Evolutionary conservation across 441 rosid species (phyloP).

Genomic region (Croton laevigatus): DNA sequence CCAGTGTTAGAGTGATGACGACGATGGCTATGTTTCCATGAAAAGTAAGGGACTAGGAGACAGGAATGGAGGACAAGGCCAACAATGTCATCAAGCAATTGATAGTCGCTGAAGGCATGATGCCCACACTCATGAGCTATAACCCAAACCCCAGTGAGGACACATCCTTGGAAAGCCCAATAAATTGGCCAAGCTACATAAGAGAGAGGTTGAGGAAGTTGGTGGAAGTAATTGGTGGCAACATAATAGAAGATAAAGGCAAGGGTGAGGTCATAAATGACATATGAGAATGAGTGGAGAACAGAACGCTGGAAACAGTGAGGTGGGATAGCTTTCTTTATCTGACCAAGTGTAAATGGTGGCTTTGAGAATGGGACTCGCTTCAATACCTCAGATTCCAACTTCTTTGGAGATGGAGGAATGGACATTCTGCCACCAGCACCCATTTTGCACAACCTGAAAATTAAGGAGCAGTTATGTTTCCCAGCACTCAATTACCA

Average conservation of each 20-base stretch:
- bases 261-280: slow-evolving; percentile 53
- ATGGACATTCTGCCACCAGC: slow-evolving; percentile 91
- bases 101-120: slow-evolving; percentile 93
- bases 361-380: slow-evolving; percentile 72
- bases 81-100: slow-evolving; percentile 80
- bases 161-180: slow-evolving; percentile 77
- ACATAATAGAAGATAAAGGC: slow-evolving; percentile 59
- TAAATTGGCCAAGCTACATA: slow-evolving; percentile 78
- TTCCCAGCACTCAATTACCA: neutral
- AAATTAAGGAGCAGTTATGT: neutral
- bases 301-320: slow-evolving; percentile 87
- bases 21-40: slow-evolving; percentile 95
- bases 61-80: slow-evolving; percentile 79
- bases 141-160: slow-evolving; percentile 94
- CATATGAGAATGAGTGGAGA: slow-evolving; percentile 72
- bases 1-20: slow-evolving; percentile 97
- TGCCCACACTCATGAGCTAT: slow-evolving; percentile 97
- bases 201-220: slow-evolving; percentile 58
- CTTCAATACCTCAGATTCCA: slow-evolving; percentile 36
- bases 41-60: slow-evolving; percentile 92
- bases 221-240: slow-evolving; percentile 63
- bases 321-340: slow-evolving; percentile 86
- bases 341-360: slow-evolving; percentile 64
- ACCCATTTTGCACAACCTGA: slow-evolving; percentile 63
- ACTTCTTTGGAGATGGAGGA: slow-evolving; percentile 46